Conservation (phyloP, 1,284 basidiomycete genomes). For the Peniophora sp. region DNA sequence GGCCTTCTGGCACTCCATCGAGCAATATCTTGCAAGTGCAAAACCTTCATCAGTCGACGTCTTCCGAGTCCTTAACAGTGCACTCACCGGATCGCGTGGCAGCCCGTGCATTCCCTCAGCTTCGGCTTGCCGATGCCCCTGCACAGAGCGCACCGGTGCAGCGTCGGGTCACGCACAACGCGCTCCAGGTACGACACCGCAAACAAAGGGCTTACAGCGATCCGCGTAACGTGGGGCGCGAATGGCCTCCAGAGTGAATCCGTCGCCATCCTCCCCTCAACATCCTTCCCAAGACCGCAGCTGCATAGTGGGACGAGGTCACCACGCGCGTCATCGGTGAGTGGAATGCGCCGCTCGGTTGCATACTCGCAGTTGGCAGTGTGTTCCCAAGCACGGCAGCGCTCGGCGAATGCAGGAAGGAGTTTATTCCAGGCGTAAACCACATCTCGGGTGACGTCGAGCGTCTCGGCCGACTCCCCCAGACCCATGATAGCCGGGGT, state of each 20-base stretch:
- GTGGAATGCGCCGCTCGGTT: slow-evolving; percentile 15
- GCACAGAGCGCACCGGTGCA: slow-evolving; percentile 19
- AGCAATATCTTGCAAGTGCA: slow-evolving; percentile 18
- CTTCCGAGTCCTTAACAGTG: slow-evolving; percentile 10
- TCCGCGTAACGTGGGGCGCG: slow-evolving; percentile 23
- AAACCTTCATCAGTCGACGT: too few relatives aligned
- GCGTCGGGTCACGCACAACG: slow-evolving; percentile 14
- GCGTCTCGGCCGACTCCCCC: slow-evolving; percentile 7
- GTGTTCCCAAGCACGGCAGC: slow-evolving; percentile 30
- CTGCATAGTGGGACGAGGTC: slow-evolving; percentile 27
- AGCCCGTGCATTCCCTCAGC: slow-evolving; percentile 12
- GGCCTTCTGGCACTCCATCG: slow-evolving; percentile 18
- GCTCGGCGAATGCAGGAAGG: slow-evolving; percentile 27
- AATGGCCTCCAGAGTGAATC: slow-evolving; percentile 18
- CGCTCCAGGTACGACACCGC: slow-evolving; percentile 27
- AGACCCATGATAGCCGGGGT: slow-evolving; percentile 4
- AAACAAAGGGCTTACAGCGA: slow-evolving; percentile 27
- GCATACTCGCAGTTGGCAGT: slow-evolving; percentile 23
- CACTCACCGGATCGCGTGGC: too few relatives aligned
- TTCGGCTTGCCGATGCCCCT: slow-evolving; percentile 15
- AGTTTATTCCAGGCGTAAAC: slow-evolving; percentile 28
- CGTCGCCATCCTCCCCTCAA: slow-evolving; percentile 18
- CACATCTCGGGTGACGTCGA: slow-evolving; percentile 17
- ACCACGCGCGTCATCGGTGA: slow-evolving; percentile 16
- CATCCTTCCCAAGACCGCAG: slow-evolving; percentile 28